Evolutionary conservation across 1,139 yeast genomes (phyloP).

Genomic region (Debaryomyces sp.): DNA sequence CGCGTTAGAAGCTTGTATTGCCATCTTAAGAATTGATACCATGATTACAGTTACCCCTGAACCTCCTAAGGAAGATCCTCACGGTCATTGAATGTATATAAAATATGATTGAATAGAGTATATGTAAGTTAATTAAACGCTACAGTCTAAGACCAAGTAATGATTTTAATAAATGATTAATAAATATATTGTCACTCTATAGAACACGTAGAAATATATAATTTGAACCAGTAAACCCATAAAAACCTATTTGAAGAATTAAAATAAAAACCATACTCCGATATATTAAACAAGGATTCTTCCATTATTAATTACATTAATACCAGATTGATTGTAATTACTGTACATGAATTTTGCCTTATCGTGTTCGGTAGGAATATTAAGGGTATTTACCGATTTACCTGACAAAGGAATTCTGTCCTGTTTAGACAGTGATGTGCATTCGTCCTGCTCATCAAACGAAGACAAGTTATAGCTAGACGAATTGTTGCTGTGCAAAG

Average conservation of each 20-base stretch:
- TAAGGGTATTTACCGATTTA: conserved; percentile 20
- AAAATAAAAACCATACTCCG: neutral
- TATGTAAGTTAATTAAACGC: neutral
- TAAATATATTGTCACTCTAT: conserved; percentile 2
- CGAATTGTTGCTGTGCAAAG: conserved; percentile 5
- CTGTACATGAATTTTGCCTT: conserved; percentile 2
- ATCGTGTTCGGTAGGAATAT: conserved; percentile 5
- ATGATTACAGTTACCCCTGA: conserved; percentile 98
- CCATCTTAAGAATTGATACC: conserved; percentile 95
- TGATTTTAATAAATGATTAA: conserved; percentile 2
- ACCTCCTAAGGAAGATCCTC: conserved; percentile 88
- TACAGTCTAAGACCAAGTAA: conserved; percentile 8
- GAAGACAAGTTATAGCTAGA: conserved; percentile 8
- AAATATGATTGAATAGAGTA: conserved; percentile 5
- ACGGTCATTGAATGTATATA: conserved; percentile 49
- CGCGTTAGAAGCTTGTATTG: conserved; percentile 97
- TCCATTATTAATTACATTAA: conserved; percentile 6
- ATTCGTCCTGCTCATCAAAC: conserved; percentile 3
- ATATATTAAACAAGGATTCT: conserved; percentile 4
- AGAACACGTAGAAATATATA: conserved; percentile 1
- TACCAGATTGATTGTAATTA: conserved; percentile 7
- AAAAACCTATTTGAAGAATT: conserved; percentile 5
- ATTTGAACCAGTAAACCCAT: conserved; percentile 2
- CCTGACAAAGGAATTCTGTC: conserved; percentile 25
- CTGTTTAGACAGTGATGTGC: neutral